A percentile compares a stretch with the other conserved stretches of the same genome.
Evolutionary conservation across 1,284 basidiomycete species (phyloP).

Genomic region (Inonotus obliquus): DNA sequence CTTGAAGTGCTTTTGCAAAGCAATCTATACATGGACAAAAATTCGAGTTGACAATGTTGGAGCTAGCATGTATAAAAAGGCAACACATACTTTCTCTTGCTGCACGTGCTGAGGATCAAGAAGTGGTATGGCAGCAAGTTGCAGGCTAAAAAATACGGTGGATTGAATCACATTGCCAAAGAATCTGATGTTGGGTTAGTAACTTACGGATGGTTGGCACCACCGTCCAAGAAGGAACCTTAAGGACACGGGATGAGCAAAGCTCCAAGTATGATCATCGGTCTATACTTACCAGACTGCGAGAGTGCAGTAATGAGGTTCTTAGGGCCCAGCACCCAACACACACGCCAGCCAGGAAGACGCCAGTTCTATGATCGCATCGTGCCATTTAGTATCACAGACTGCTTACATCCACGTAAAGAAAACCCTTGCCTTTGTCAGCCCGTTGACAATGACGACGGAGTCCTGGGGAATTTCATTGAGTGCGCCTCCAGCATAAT

Average conservation of each 20-base stretch:
- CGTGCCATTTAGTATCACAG: background rate
- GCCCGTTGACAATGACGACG: constrained; percentile 83
- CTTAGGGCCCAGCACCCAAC: constrained; percentile 96
- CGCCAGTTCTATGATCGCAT: constrained; percentile 68
- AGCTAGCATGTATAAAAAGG: background rate
- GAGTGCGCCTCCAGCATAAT: background rate
- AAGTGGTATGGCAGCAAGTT: constrained; percentile 80
- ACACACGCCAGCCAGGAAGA: constrained; percentile 89
- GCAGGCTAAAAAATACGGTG: constrained; percentile 48
- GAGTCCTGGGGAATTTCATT: constrained; percentile 48
- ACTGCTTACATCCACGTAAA: too few relatives aligned
- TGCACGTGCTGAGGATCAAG: constrained; percentile 67
- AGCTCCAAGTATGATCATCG: background rate
- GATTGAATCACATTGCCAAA: background rate
- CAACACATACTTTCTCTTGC: constrained; percentile 56
- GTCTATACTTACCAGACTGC: constrained; percentile 55
- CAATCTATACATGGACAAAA: constrained; percentile 37
- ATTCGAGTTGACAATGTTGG: too few relatives aligned
- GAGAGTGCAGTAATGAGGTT: constrained; percentile 82
- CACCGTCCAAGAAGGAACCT: constrained; percentile 85
- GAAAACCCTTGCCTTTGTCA: constrained; percentile 70
- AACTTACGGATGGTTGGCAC: constrained; percentile 81
- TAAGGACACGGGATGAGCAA: constrained; percentile 7
- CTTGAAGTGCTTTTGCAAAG: constrained; percentile 87
- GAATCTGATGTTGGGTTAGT: background rate